phyloP scores from a whole-genome alignment of 176 grass and related monocot genomes.

The Musa acuminata region DNA sequence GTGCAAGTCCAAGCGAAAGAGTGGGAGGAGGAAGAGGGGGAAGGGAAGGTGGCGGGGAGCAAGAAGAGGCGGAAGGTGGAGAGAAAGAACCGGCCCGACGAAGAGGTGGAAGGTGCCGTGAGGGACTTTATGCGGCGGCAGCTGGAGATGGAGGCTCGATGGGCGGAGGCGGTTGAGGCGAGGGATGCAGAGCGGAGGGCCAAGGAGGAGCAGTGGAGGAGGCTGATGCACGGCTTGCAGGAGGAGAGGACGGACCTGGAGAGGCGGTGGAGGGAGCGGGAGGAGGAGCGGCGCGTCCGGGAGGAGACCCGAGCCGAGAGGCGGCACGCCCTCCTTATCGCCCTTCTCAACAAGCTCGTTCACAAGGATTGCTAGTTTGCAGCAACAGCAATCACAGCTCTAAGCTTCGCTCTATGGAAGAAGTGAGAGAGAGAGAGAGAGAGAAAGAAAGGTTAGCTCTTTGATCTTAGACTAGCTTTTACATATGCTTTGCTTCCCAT shows the following conservation, averaged over 20 bases:
- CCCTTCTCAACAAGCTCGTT: slow-evolving; percentile 1
- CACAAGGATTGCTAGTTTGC: neutral
- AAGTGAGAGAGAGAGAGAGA: neutral
- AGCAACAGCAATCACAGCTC: neutral
- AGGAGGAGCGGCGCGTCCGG: slow-evolving; percentile 11
- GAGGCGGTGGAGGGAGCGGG: neutral
- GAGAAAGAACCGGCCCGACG: neutral
- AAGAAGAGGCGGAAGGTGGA: neutral
- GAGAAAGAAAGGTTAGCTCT: too few species aligned
- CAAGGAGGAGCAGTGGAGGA: slow-evolving; percentile 6
- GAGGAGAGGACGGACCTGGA: neutral
- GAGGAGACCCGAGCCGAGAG: neutral
- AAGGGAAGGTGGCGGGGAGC: neutral
- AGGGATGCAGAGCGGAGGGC: slow-evolving; percentile 11
- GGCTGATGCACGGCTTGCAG: neutral
- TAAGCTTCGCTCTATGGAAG: neutral
- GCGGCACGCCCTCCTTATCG: slow-evolving; percentile 5
- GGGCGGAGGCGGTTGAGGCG: slow-evolving; percentile 10
- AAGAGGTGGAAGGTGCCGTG: neutral
- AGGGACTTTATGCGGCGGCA: slow-evolving; percentile 12
- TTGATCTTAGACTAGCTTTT: neutral
- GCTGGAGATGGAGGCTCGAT: neutral
- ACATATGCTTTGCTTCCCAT: neutral
- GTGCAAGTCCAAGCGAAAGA: neutral
- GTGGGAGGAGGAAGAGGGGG: neutral